These are phyloP conservation scores for Sporothrix luriei DNA, from an alignment of 2,329 filamentous ascomycete species.

Conservation along the genomic window DNA sequence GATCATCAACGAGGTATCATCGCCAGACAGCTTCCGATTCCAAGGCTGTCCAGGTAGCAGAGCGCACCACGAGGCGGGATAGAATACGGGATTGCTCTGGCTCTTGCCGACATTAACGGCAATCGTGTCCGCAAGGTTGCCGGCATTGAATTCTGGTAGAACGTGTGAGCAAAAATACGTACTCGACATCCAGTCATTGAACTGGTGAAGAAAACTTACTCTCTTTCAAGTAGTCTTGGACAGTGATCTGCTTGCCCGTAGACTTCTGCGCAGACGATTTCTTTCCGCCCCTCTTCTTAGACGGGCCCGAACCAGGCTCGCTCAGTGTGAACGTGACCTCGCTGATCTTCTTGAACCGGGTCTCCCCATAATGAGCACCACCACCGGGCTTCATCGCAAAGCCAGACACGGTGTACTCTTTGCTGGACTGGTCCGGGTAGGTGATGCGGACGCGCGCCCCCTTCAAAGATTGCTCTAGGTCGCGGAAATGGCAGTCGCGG, in stretches of 20 bases:
- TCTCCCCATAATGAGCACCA: neutral
- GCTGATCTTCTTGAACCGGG: constrained; percentile 24
- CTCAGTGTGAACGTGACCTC: constrained; percentile 26
- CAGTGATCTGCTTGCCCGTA: constrained; percentile 13
- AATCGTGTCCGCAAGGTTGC: constrained; percentile 35
- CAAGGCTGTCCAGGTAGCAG: constrained; percentile 67
- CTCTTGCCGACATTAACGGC: constrained; percentile 67
- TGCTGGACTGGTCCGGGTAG: constrained; percentile 40
- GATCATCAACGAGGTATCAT: constrained; percentile 71
- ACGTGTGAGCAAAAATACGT: neutral
- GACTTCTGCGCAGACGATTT: constrained; percentile 23
- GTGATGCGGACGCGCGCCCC: constrained; percentile 41
- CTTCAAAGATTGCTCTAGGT: constrained; percentile 30
- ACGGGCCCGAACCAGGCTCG: constrained; percentile 10
- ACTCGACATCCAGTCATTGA: neutral
- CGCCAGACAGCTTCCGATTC: constrained; percentile 58
- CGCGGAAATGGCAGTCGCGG: constrained; percentile 23
- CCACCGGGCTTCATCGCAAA: constrained; percentile 32
- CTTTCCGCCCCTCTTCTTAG: constrained; percentile 12
- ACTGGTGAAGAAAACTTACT: constrained; percentile 18
- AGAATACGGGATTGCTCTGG: constrained; percentile 59
- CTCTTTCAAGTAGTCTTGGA: constrained; percentile 29
- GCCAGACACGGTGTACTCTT: constrained; percentile 41
- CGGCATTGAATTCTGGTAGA: constrained; percentile 19
- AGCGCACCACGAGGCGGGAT: constrained; percentile 67